Base-by-base conservation (phyloP, 2,329 filamentous ascomycete genomes). In the Aspergillaceae sp. region DNA sequence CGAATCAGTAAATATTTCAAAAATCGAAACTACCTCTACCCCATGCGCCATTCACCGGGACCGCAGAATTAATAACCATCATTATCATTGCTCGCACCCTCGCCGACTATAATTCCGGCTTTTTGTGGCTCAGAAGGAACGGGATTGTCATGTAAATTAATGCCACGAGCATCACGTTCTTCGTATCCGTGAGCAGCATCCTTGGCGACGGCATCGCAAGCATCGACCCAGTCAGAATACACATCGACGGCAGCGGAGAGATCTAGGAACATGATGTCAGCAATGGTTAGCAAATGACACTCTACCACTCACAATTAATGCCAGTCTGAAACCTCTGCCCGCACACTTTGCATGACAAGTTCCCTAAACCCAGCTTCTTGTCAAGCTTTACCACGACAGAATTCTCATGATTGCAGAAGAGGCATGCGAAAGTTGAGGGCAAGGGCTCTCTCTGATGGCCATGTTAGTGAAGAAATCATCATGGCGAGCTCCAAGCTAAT, bases 371-470 rank as follows among this genome's bases (percentile, higher is more conserved):
- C 29, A 82, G 75, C 66, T 97, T 97, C 76, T 94, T 95, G 65
- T 98, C 89, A 43, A 98, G 77, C 68, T 94, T 92, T 56, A 96
- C 86, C 29, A 81, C 78, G 44, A 98, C 87, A 0, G 90, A 87
- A 55, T 88, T 92, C 65, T 97, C 92, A 70, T 97, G 90, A 67
- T 96, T 97, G 76, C 92, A 98, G 72, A 98, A 98, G 40, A 98
- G 82, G 65, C 92, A 98, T 47, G 90, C 87, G 68, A 98, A 98
- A n/a, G 81, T 80, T 2, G 87, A 90, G 10, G 71, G 61, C n/a
- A 74, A 65, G 28, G 70, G 69, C 54, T 74, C 72, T 56, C 63
- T 68, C 70, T 71, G 47, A 19, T 33, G 11, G 50, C 35, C 30
- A 33, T 42, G 37, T 54, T 48, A 56, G 44, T 43, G 36, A 35